Percentiles rank a stretch among this genome's conserved stretches.
These are phyloP conservation scores for Lactifluus pinguis DNA, from an alignment of 768 basidiomycete species.

Conservation along the genomic window DNA sequence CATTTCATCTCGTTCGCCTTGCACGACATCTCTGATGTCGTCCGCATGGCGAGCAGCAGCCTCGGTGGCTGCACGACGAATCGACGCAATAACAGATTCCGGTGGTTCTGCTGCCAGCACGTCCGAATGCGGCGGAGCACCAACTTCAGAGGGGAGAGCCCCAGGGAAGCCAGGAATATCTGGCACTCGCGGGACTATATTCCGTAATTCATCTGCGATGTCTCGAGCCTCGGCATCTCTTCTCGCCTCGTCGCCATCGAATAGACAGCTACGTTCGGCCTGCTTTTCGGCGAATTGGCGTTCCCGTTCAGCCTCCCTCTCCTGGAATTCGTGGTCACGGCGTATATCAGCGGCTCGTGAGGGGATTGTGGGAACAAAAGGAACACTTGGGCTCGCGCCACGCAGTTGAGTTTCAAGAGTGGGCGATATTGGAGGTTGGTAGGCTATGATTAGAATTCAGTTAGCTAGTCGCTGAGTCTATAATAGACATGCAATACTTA, in stretches of 20 bases:
- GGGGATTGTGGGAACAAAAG: neutral
- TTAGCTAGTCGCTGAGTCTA: neutral
- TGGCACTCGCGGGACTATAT: slow-evolving; percentile 15
- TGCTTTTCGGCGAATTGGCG: slow-evolving; percentile 48
- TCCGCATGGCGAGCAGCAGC: slow-evolving; percentile 48
- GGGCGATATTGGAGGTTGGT: slow-evolving; percentile 7
- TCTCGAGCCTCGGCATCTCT: slow-evolving; percentile 46
- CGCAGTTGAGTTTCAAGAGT: slow-evolving; percentile 2
- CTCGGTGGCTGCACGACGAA: slow-evolving; percentile 38
- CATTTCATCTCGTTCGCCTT: slow-evolving; percentile 20
- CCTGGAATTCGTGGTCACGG: slow-evolving; percentile 56
- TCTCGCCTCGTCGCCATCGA: slow-evolving; percentile 48
- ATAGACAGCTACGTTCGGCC: slow-evolving; percentile 52
- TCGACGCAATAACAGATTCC: slow-evolving; percentile 29
- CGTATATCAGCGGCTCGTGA: slow-evolving; percentile 38
- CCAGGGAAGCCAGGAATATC: neutral
- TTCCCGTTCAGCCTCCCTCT: slow-evolving; percentile 56
- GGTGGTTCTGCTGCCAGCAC: slow-evolving; percentile 23
- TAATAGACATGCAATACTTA: neutral
- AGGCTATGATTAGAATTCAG: neutral
- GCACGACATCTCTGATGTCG: slow-evolving; percentile 41
- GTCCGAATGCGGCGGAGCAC: neutral
- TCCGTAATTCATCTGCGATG: slow-evolving; percentile 37
- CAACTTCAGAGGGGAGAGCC: neutral
- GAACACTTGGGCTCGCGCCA: neutral